Conservation (phyloP, 371 early-diverging fungal species). For the Mortierella sp. region DNA sequence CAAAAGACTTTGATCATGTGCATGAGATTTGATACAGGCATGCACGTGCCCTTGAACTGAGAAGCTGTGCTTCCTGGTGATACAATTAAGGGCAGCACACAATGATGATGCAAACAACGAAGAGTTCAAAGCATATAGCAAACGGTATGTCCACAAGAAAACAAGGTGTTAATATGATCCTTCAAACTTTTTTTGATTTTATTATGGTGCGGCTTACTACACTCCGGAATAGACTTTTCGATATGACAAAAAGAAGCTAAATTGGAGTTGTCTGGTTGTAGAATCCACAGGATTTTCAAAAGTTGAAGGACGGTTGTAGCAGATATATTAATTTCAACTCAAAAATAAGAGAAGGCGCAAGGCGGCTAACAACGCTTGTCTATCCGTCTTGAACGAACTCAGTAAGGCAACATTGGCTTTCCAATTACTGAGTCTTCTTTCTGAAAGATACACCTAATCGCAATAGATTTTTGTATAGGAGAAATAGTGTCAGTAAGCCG, state of each 20-base stretch:
- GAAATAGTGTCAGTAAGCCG: background rate
- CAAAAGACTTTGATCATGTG: too few relatives aligned
- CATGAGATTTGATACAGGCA: too few relatives aligned
- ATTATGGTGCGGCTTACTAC: background rate
- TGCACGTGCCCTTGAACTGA: too few relatives aligned
- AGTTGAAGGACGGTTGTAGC: background rate
- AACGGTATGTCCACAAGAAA: too few relatives aligned
- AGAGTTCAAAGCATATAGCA: too few relatives aligned
- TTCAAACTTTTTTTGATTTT: background rate
- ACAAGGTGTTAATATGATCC: too few relatives aligned
- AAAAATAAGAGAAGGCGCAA: background rate
- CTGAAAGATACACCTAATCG: constrained; percentile 40
- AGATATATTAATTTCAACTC: background rate
- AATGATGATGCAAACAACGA: too few relatives aligned
- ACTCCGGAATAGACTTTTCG: background rate
- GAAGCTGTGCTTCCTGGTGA: too few relatives aligned
- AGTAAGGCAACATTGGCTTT: background rate
- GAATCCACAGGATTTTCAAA: background rate
- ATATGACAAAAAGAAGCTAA: too few relatives aligned
- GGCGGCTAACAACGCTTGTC: background rate
- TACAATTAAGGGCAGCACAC: too few relatives aligned
- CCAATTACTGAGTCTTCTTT: constrained; percentile 36
- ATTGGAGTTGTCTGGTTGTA: background rate
- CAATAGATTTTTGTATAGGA: background rate
- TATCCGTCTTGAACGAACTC: background rate